Conservation (phyloP, 2,329 filamentous ascomycete genomes). For the Immersiporthe knoxdaviesiana region DNA sequence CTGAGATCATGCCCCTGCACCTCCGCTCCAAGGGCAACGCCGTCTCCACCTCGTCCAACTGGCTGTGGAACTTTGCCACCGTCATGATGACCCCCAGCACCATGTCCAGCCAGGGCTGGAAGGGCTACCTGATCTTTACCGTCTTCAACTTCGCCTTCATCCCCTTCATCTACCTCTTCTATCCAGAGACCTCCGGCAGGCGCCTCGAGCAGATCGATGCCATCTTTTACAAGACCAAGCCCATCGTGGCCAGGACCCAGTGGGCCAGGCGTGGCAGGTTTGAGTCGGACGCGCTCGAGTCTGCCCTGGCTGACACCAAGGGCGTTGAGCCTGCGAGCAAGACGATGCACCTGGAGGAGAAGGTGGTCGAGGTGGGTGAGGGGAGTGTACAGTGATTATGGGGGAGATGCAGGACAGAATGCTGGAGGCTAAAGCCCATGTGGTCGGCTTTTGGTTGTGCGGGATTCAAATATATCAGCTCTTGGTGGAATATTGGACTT, state of each 20-base stretch:
- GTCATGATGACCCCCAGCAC: constrained; percentile 33
- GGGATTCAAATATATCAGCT: background rate
- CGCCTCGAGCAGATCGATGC: constrained; percentile 39
- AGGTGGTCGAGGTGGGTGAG: background rate
- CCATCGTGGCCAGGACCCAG: constrained; percentile 9
- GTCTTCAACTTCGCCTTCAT: constrained; percentile 35
- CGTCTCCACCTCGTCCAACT: constrained; percentile 31
- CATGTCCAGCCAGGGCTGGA: constrained; percentile 31
- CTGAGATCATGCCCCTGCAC: constrained; percentile 31
- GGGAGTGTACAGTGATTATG: too few relatives aligned
- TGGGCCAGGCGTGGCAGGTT: constrained; percentile 18
- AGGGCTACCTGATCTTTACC: constrained; percentile 33
- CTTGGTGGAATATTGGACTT: background rate
- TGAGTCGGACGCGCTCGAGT: constrained; percentile 16
- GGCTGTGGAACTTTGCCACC: constrained; percentile 33
- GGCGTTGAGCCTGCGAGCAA: background rate
- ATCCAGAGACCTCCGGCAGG: constrained; percentile 39
- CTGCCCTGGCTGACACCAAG: constrained; percentile 11
- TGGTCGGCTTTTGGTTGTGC: background rate
- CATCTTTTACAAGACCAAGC: constrained; percentile 13
- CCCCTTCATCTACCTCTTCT: constrained; percentile 34
- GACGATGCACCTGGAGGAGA: background rate
- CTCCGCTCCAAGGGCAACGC: constrained; percentile 29
- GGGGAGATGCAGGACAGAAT: background rate
- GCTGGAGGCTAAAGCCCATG: background rate